phyloP scores from a whole-genome alignment of 2,329 filamentous ascomycete genomes.

The Colletotrichum gloeosporioides region DNA sequence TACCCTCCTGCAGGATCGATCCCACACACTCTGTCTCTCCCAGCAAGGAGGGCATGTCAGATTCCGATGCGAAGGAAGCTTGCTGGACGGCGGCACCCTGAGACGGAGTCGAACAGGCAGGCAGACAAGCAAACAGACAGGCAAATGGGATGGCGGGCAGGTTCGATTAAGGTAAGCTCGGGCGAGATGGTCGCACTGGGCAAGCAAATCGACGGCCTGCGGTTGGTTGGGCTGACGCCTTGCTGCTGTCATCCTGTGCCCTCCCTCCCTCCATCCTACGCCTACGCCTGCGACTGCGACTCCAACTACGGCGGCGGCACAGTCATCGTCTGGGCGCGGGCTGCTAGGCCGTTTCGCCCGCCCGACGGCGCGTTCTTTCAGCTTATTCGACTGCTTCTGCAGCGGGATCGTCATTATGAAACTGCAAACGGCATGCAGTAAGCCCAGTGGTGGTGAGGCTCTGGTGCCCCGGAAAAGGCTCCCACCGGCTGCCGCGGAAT shows the following conservation, averaged over 20 bases:
- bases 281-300: background rate
- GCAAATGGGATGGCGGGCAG: conserved; percentile 8
- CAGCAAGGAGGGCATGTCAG: background rate
- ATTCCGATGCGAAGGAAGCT: background rate
- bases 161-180: conserved; percentile 7
- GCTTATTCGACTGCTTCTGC: background rate
- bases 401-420: background rate
- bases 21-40: background rate
- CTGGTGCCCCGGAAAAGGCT: background rate
- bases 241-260: background rate
- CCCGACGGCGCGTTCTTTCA: background rate
- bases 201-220: background rate
- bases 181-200: conserved; percentile 1
- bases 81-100: background rate
- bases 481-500: background rate
- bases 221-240: background rate
- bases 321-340: conserved; percentile 7
- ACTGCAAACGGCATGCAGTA: background rate
- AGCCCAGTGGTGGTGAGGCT: background rate
- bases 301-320: background rate
- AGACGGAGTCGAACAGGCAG: background rate
- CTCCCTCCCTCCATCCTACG: background rate
- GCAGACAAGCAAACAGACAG: background rate
- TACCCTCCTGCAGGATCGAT: background rate
- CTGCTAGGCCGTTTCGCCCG: background rate